Evolutionary conservation across 2,329 filamentous ascomycete species (phyloP).

Genomic region (Colletotrichum filicis): DNA sequence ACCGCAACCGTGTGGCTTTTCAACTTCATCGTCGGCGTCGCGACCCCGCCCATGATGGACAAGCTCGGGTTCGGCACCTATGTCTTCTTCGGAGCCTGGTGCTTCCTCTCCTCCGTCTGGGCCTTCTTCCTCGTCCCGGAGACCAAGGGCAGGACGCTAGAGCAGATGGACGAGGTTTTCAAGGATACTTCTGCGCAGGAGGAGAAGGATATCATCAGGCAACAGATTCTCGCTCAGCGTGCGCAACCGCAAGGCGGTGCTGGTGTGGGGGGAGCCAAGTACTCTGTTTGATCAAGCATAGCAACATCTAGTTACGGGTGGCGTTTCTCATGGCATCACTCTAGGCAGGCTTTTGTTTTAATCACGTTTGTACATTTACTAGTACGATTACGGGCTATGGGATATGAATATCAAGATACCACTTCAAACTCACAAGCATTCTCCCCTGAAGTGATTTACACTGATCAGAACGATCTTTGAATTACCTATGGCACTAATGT

Average conservation of each 20-base stretch:
- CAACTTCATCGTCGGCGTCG: slow-evolving; percentile 50
- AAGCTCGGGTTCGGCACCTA: slow-evolving; percentile 61
- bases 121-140: slow-evolving; percentile 68
- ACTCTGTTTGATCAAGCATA: slow-evolving; percentile 1
- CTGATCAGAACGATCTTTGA: not conserved
- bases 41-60: slow-evolving; percentile 65
- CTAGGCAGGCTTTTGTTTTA: not conserved
- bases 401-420: slow-evolving; percentile 24
- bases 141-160: slow-evolving; percentile 64
- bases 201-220: slow-evolving; percentile 27
- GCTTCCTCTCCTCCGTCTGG: slow-evolving; percentile 58
- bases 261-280: slow-evolving; percentile 4
- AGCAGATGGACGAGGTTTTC: slow-evolving; percentile 64
- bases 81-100: slow-evolving; percentile 69
- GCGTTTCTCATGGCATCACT: not conserved
- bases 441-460: not conserved
- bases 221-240: slow-evolving; percentile 15
- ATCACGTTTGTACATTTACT: not conserved
- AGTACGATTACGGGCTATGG: slow-evolving; percentile 7
- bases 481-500: not conserved
- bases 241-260: not conserved
- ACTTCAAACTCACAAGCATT: not conserved
- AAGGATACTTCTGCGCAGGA: slow-evolving; percentile 21
- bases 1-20: slow-evolving; percentile 64
- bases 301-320: not conserved